Conservation (phyloP, 2,329 filamentous ascomycete genomes). For the Stemphylium beticola region DNA sequence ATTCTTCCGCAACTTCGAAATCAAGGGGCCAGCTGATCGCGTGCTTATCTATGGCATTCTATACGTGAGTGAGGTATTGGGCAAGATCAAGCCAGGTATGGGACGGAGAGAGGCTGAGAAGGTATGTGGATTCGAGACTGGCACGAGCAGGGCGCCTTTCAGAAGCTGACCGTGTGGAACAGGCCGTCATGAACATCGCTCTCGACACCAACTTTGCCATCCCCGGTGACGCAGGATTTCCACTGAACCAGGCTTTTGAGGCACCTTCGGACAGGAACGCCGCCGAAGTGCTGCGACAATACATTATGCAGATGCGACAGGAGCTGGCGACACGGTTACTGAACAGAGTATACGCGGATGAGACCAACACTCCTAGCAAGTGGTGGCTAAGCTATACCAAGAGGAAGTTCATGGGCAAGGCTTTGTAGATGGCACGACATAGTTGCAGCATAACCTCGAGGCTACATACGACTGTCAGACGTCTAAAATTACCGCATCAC, state of each 20-base stretch:
- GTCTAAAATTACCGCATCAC: background rate
- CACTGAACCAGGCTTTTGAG: slow-evolving; percentile 96
- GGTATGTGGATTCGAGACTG: slow-evolving; percentile 44
- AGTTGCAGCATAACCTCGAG: background rate
- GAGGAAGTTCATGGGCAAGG: slow-evolving; percentile 99
- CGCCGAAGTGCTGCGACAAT: slow-evolving; percentile 86
- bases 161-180: background rate
- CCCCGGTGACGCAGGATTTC: slow-evolving; percentile 90
- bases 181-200: slow-evolving; percentile 89
- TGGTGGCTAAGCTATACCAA: slow-evolving; percentile 99
- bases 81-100: slow-evolving; percentile 81
- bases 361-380: slow-evolving; percentile 66
- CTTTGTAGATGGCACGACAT: slow-evolving; percentile 34
- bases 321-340: slow-evolving; percentile 84
- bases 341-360: slow-evolving; percentile 84
- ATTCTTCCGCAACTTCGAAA: slow-evolving; percentile 99
- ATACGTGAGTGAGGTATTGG: slow-evolving; percentile 88
- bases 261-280: slow-evolving; percentile 84
- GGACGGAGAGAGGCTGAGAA: slow-evolving; percentile 70
- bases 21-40: slow-evolving; percentile 92
- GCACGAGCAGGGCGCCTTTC: slow-evolving; percentile 41
- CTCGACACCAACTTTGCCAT: slow-evolving; percentile 92
- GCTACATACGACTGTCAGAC: background rate
- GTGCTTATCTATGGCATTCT: slow-evolving; percentile 96
- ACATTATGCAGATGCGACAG: slow-evolving; percentile 89